Percentiles rank a stretch among this genome's conserved stretches.
phyloP scores from a whole-genome alignment of 2,329 filamentous ascomycete genomes.

The Alternaria longipes region DNA sequence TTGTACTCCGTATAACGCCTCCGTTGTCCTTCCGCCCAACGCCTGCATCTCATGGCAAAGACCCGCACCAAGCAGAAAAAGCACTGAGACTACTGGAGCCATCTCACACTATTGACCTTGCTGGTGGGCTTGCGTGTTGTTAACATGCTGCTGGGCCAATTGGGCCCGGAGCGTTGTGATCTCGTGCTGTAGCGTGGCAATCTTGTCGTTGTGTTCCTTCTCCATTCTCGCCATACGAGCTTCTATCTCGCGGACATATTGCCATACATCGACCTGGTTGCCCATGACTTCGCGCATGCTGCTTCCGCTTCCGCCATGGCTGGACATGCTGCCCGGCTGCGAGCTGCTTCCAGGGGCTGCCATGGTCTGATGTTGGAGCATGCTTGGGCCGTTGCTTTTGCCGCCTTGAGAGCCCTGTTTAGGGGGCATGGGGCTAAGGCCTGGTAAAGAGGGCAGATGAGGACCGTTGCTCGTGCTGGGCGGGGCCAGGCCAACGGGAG shows the following conservation, averaged over 20 bases:
- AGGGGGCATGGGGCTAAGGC: constrained; percentile 49
- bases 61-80: constrained; percentile 3
- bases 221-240: constrained; percentile 57
- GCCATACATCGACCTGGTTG: constrained; percentile 68
- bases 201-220: constrained; percentile 59
- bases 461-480: constrained; percentile 54
- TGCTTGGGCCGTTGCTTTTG: constrained; percentile 49
- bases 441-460: constrained; percentile 56
- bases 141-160: constrained; percentile 49
- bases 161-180: constrained; percentile 51
- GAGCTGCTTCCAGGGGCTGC: constrained; percentile 52
- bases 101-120: constrained; percentile 19
- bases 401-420: constrained; percentile 45
- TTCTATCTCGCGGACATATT: constrained; percentile 76
- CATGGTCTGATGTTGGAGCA: constrained; percentile 54
- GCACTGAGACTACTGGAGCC: not conserved
- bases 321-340: constrained; percentile 61
- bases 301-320: constrained; percentile 66
- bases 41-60: not conserved
- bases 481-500: constrained; percentile 57
- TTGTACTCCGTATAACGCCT: constrained; percentile 21
- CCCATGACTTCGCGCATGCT: constrained; percentile 74
- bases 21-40: constrained; percentile 2
- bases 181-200: constrained; percentile 56
- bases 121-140: constrained; percentile 31